Evolutionary conservation across 345 rosid species (phyloP).

Genomic region (Excoecaria agallocha): DNA sequence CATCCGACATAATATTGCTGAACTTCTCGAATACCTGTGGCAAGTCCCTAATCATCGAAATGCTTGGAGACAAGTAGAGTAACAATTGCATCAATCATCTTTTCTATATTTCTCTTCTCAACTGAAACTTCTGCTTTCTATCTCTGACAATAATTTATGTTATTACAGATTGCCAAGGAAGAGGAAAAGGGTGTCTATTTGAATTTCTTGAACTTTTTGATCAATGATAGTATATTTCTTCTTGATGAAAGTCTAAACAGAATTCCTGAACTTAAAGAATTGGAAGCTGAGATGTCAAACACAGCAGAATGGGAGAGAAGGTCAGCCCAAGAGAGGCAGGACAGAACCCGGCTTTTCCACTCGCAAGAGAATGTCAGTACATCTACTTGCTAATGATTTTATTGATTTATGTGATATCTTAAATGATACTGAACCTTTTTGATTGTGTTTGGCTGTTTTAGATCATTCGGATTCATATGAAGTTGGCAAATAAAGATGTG

Average conservation of each 20-base stretch:
- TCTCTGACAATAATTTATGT: constrained; percentile 10
- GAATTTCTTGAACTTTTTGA: constrained; percentile 94
- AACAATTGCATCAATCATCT: background rate
- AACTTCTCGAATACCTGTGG: constrained; percentile 97
- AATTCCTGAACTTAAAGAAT: constrained; percentile 86
- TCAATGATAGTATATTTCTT: constrained; percentile 96
- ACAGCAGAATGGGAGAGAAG: constrained; percentile 90
- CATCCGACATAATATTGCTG: constrained; percentile 96
- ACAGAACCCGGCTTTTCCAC: constrained; percentile 84
- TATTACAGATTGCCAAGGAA: constrained; percentile 90
- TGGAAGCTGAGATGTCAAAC: constrained; percentile 96
- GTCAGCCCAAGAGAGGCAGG: constrained; percentile 96
- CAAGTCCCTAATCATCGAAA: constrained; percentile 97
- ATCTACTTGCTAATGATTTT: background rate
- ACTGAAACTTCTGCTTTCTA: background rate
- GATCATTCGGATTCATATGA: constrained; percentile 94
- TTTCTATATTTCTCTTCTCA: constrained; percentile 7
- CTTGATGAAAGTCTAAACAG: constrained; percentile 98
- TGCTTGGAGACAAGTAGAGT: constrained; percentile 87
- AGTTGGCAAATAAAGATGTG: constrained; percentile 97
- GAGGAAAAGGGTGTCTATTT: constrained; percentile 99
- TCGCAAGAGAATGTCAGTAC: constrained; percentile 89
- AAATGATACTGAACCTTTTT: constrained; percentile 9
- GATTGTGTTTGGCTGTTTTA: constrained; percentile 28
- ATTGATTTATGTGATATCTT: background rate